phyloP scores from a whole-genome alignment of 305 asterid species.

The Fraxinus xanthoxyloides region DNA sequence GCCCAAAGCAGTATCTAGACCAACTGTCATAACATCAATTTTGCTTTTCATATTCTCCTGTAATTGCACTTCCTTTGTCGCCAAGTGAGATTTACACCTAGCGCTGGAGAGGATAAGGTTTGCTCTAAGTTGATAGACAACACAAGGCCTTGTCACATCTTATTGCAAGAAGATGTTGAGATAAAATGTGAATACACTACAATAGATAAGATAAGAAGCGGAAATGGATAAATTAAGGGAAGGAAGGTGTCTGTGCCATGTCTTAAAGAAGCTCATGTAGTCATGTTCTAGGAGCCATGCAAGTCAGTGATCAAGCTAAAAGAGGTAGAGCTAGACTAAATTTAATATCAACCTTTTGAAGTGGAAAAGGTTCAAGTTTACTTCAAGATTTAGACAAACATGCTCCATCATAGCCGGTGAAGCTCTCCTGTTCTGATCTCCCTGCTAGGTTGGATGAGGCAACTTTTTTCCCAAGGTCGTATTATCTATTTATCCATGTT shows the following conservation, averaged over 20 bases:
- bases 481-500: not conserved
- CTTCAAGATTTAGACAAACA: not conserved
- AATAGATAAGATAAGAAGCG: not conserved
- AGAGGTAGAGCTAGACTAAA: not conserved
- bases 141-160: not conserved
- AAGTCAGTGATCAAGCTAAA: not conserved
- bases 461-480: not conserved
- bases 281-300: not conserved
- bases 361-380: not conserved
- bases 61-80: not conserved
- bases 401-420: not conserved
- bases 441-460: constrained; percentile 15
- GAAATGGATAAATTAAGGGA: not conserved
- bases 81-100: not conserved
- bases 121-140: not conserved
- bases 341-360: not conserved
- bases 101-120: not conserved
- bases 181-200: not conserved
- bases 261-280: not conserved
- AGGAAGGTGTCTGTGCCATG: not conserved
- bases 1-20: not conserved
- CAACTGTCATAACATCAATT: not conserved
- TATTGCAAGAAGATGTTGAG: not conserved
- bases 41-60: not conserved
- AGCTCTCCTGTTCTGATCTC: not conserved